phyloP scores from a whole-genome alignment of 345 rosid species.

The Aquilaria malaccensis region DNA sequence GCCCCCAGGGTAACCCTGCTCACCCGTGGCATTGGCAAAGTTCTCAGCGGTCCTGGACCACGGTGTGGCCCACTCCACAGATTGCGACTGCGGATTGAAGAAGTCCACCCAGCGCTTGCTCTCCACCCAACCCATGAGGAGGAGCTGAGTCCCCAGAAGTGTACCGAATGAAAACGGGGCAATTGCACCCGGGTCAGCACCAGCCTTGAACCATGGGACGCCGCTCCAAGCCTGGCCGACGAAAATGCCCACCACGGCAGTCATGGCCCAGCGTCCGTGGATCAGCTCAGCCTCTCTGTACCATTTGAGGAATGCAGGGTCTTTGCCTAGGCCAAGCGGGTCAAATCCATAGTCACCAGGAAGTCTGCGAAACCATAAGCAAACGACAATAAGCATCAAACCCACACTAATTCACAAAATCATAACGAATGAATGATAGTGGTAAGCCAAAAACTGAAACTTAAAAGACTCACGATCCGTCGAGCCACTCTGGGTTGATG shows the following conservation, averaged over 20 bases:
- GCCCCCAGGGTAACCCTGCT: conserved; percentile 97
- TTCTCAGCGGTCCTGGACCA: conserved; percentile 93
- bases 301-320: conserved; percentile 96
- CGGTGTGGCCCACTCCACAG: conserved; percentile 96
- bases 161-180: conserved; percentile 92
- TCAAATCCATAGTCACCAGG: conserved; percentile 96
- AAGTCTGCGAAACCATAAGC: conserved; percentile 37
- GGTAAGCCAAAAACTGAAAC: neutral
- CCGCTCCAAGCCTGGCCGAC: conserved; percentile 98
- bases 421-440: neutral
- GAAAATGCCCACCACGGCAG: conserved; percentile 81
- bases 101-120: conserved; percentile 98
- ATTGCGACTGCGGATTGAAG: conserved; percentile 92
- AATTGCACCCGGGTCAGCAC: conserved; percentile 80
- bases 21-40: conserved; percentile 78
- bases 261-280: conserved; percentile 98
- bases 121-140: conserved; percentile 99
- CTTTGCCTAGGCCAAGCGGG: conserved; percentile 94
- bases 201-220: conserved; percentile 94
- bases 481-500: conserved; percentile 94
- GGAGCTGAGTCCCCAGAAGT: conserved; percentile 78
- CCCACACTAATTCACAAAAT: neutral
- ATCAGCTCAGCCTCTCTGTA: conserved; percentile 97
- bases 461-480: conserved; percentile 80
- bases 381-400: neutral